These are phyloP conservation scores for Aureobasidium melanogenum DNA, from an alignment of 2,329 filamentous ascomycete species.

Conservation along the genomic window DNA sequence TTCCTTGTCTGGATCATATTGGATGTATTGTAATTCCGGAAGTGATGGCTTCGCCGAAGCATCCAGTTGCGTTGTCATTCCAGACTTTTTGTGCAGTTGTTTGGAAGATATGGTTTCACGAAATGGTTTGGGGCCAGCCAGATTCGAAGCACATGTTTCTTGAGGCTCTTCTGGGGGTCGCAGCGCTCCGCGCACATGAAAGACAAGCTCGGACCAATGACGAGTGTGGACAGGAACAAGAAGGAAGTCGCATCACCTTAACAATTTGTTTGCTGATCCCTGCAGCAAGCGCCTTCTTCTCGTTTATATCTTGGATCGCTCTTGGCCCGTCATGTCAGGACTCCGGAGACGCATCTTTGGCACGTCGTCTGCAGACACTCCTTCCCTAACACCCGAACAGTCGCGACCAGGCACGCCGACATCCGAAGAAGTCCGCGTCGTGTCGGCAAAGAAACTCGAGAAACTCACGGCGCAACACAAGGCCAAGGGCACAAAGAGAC, in stretches of 20 bases:
- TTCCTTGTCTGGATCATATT: conserved; percentile 51
- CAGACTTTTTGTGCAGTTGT: background rate
- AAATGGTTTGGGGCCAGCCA: background rate
- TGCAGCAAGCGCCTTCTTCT: background rate
- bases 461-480: conserved; percentile 28
- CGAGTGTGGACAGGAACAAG: background rate
- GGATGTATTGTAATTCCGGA: conserved; percentile 30
- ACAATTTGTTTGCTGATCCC: background rate
- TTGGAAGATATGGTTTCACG: background rate
- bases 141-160: background rate
- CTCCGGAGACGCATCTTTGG: conserved; percentile 29
- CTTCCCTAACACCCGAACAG: conserved; percentile 19
- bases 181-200: conserved; percentile 7
- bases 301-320: background rate
- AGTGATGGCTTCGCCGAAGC: conserved; percentile 9
- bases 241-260: background rate
- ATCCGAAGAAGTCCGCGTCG: conserved; percentile 40
- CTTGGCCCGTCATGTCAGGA: conserved; percentile 20
- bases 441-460: conserved; percentile 42
- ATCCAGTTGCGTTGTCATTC: background rate
- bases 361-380: conserved; percentile 13
- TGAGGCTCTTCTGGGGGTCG: background rate
- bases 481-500: conserved; percentile 50
- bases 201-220: conserved; percentile 3
- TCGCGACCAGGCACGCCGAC: conserved; percentile 32